Evolutionary conservation across 495 filamentous ascomycete species (phyloP).

Genomic region (Staphylotrichum longicolle): DNA sequence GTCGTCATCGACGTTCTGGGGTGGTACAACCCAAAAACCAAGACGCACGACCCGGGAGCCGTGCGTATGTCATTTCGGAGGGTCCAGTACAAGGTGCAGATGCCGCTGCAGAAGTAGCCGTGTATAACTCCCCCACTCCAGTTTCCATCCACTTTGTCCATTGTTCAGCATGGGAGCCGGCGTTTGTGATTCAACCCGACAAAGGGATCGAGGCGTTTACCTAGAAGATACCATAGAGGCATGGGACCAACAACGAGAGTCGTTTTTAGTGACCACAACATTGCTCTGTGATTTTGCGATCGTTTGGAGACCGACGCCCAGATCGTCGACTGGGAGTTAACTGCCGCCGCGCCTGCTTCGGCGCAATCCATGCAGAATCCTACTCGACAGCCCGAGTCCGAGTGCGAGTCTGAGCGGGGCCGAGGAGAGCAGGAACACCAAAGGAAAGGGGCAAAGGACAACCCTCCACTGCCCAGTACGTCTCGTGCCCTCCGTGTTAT

Average conservation of each 20-base stretch:
- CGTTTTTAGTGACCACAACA: neutral
- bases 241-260: neutral
- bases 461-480: too few relatives aligned
- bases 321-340: too few relatives aligned
- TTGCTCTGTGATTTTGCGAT: neutral
- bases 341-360: too few relatives aligned
- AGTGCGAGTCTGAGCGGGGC: too few relatives aligned
- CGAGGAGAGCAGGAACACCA: too few relatives aligned
- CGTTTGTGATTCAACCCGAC: neutral
- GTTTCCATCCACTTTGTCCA: neutral
- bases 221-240: slow-evolving; percentile 18
- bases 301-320: too few relatives aligned
- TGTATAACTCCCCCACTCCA: neutral
- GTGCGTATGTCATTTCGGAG: slow-evolving; percentile 17
- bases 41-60: slow-evolving; percentile 18
- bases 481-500: too few relatives aligned
- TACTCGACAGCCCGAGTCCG: too few relatives aligned
- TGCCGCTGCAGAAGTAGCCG: neutral
- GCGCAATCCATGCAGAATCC: too few relatives aligned
- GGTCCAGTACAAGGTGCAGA: slow-evolving; percentile 19
- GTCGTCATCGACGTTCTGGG: slow-evolving; percentile 32
- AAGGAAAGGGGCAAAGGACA: too few relatives aligned
- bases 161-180: neutral
- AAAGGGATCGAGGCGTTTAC: neutral
- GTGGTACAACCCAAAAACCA: slow-evolving; percentile 35